A percentile compares a stretch with the other conserved stretches of the same genome.
Conservation (phyloP, 2,329 filamentous ascomycete species). For the Diaporthe nobilis region DNA sequence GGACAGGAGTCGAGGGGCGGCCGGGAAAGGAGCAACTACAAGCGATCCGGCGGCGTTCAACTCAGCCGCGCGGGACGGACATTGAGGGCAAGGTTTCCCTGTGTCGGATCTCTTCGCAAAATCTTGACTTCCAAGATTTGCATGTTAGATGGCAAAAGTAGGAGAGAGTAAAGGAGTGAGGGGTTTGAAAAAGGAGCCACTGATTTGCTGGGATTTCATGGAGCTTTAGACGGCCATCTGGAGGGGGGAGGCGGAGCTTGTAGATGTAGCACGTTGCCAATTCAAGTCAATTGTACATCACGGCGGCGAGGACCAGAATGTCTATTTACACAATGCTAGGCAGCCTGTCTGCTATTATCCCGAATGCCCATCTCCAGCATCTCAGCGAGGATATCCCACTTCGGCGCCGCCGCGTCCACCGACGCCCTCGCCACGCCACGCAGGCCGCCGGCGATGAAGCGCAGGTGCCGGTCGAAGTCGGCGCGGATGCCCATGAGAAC, state of each 20-base stretch:
- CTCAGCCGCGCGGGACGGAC: neutral
- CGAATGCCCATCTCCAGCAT: conserved; percentile 73
- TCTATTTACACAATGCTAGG: neutral
- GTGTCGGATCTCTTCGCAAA: neutral
- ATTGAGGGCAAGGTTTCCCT: neutral
- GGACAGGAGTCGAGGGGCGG: neutral
- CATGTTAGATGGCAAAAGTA: conserved; percentile 7
- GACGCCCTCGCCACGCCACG: conserved; percentile 82
- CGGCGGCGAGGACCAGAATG: too few relatives aligned
- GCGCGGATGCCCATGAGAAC: conserved; percentile 69
- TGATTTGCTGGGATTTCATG: neutral
- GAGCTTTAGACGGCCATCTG: conserved; percentile 6
- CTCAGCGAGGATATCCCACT: conserved; percentile 87
- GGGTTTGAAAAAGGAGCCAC: neutral
- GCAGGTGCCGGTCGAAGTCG: conserved; percentile 75
- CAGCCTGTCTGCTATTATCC: conserved; percentile 28
- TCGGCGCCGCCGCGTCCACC: conserved; percentile 69
- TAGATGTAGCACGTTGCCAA: neutral
- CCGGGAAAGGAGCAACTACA: neutral
- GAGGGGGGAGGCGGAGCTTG: neutral
- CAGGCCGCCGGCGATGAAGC: conserved; percentile 81
- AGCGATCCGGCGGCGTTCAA: conserved; percentile 11
- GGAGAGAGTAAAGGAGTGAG: neutral
- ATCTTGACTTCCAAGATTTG: neutral
- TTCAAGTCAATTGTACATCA: neutral